phyloP scores from a whole-genome alignment of 495 filamentous ascomycete species.

The Cenococcum geophilum region DNA sequence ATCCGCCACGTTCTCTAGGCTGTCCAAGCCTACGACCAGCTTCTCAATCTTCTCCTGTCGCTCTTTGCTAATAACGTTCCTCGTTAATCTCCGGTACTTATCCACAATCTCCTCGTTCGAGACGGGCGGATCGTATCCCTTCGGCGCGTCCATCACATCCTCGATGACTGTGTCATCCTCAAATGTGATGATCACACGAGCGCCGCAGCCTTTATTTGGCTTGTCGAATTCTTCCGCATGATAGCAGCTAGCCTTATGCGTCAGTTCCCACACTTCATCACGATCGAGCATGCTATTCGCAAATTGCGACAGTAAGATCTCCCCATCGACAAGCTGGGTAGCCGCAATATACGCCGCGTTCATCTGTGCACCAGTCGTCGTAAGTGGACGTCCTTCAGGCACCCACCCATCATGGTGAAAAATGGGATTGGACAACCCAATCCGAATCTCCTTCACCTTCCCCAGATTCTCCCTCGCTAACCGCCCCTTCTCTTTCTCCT shows the following conservation, averaged over 20 bases:
- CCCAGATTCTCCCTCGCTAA: conserved; percentile 27
- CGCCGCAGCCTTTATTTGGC: not conserved
- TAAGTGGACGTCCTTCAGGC: conserved; percentile 35
- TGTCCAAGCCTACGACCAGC: conserved; percentile 32
- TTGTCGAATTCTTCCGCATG: conserved; percentile 32
- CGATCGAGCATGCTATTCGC: conserved; percentile 35
- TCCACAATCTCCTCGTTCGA: conserved; percentile 39
- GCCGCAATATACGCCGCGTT: conserved; percentile 42
- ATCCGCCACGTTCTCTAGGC: not conserved
- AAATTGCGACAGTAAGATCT: conserved; percentile 39
- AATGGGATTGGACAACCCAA: conserved; percentile 35
- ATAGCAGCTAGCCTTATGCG: conserved; percentile 39
- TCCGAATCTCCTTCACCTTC: conserved; percentile 29
- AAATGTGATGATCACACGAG: conserved; percentile 20
- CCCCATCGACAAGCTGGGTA: conserved; percentile 39
- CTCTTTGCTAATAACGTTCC: conserved; percentile 31
- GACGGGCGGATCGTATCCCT: conserved; percentile 32
- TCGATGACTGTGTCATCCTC: conserved; percentile 28
- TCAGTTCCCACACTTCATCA: conserved; percentile 39
- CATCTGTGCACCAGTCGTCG: conserved; percentile 44
- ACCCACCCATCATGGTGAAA: conserved; percentile 42
- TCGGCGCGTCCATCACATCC: conserved; percentile 26
- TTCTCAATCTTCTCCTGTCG: conserved; percentile 37
- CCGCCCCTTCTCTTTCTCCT: conserved; percentile 30
- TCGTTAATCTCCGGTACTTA: conserved; percentile 36